Base-by-base conservation (phyloP, 2,329 filamentous ascomycete genomes). In the Fusarium foetens region DNA sequence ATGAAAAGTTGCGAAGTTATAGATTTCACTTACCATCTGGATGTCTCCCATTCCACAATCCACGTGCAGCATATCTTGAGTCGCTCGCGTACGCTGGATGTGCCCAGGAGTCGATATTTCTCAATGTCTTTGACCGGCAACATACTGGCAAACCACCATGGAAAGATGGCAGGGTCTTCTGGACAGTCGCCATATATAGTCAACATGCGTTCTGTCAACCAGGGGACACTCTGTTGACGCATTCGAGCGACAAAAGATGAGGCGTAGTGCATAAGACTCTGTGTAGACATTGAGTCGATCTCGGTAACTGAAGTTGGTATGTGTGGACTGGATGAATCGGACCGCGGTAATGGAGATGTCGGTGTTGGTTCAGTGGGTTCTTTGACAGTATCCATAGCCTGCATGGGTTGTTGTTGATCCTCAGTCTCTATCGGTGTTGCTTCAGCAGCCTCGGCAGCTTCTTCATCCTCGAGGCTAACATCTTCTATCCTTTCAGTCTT, bases 131-230 rank as follows among this genome's bases (percentile, higher is more conserved):
- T 87, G 41, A 96, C 90, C 0, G 94, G 94, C 17, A 97, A 81
- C 25, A 96, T 90, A 77, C 90, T 93, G 14, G 93, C 94, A 73
- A 97, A 92, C 95, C 95, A 98, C 87, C 94, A 97, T 1, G 94
- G 93, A 73, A 97, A 96, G 3, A 89, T 80, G 6, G 91, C 91
- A 2, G 94, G 91, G 76, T 97, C 93, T 21, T 88, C 85, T 0
- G 94, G 94, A 25, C 91, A 92, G 64, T 92, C 89, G 17, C 94
- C 94, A 72, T 95, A 96, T 10, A 93, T 90, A 36, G 89, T 83
- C 35, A 95, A 83, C 38, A 95, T 91, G 13, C 91, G 88, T 43
- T 90, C 87, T 61, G 93, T 89, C 33, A 97, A 84, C 94, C 94
- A 97, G 0, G 88, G 87, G 1, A 91, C 92, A 64, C 91, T 93